Evolutionary conservation across 192 early-diverging fungal genomes (phyloP), one percentile per base, ranked within the genome.

Genomic region (Coemansia sp.): DNA sequence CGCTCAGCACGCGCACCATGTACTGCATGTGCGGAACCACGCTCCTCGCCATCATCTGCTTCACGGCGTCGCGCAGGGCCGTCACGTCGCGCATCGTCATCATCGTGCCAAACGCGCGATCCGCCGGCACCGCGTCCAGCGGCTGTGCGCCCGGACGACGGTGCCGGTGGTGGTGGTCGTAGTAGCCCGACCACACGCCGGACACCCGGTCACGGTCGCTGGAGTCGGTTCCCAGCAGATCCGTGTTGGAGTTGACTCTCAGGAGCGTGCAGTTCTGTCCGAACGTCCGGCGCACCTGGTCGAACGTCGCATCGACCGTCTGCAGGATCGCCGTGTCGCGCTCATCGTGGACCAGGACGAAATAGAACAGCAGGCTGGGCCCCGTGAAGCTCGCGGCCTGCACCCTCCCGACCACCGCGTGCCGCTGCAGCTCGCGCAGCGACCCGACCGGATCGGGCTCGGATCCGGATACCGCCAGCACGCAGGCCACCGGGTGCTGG

Each of bases 11-110:
- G 32, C 91, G 90, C 56, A 97, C 88, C 60, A 87, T 90, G 25
- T 91, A 78, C 68, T 97, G 92, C 96, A 97, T 96, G 69, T 88
- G 89, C 7, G 93, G 95, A 10, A 97, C 67, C 38, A 98, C 77
- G 61, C 89, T 89, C 63, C 91, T 89, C 6, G 87, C 82, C 38
- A 94, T 79, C 69, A 96, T 80, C 45, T 86, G 73, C 67, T 83
- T 84, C 5, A 88, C 78, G n/a, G 76, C 61, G 17, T 79, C 84
- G 11, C 68, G 67, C 61, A 83, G 41, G 40, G 78, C 77, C 0
- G 67, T 69, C 37, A 87, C 69, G 58, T 87, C 84, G 45, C 75
- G 72, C 80, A 72, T 74, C 11, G 69, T 81, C 66, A 85, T 53
- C 76, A 75, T 75, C 1, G 54, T 50, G 20, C 79, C 75, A 48